Evolutionary conservation across 495 filamentous ascomycete species (phyloP).

Genomic region (Cenococcum geophilum): DNA sequence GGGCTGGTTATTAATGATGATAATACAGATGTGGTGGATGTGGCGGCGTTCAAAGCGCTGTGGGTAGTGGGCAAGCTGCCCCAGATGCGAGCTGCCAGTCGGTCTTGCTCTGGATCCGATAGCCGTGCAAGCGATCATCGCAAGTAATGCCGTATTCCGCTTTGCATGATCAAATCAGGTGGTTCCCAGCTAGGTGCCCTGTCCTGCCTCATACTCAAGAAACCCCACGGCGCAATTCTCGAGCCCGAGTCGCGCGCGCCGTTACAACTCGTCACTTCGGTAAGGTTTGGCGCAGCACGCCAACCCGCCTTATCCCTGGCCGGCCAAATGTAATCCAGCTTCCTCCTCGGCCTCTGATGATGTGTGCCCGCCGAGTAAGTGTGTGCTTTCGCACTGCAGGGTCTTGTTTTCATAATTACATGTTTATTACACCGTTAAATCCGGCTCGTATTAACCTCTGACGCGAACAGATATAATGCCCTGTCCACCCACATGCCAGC

Average conservation of each 20-base stretch:
- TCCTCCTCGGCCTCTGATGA: neutral
- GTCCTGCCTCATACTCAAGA: neutral
- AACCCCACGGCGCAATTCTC: neutral
- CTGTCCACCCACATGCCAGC: slow-evolving; percentile 19
- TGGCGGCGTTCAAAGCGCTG: neutral
- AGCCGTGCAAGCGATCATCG: neutral
- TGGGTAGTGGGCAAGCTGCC: neutral
- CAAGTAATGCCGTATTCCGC: slow-evolving; percentile 6
- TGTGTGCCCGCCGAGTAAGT: neutral
- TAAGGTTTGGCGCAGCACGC: slow-evolving; percentile 1
- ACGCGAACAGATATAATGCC: slow-evolving; percentile 32
- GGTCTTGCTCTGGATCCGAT: neutral
- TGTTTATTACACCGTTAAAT: slow-evolving; percentile 27
- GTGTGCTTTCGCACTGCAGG: neutral
- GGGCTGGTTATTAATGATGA: neutral
- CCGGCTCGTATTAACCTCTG: slow-evolving; percentile 24
- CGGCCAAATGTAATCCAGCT: slow-evolving; percentile 1
- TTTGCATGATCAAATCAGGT: slow-evolving; percentile 4
- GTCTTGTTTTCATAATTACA: slow-evolving; percentile 21
- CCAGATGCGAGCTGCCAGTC: neutral
- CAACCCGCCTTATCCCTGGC: neutral
- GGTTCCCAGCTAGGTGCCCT: neutral
- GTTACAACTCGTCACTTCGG: neutral
- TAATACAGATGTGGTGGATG: neutral
- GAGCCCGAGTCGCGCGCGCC: neutral